A percentile compares a stretch with the other conserved stretches of the same genome.
Conservation (phyloP, 768 basidiomycete species). For the Russula earlei region DNA sequence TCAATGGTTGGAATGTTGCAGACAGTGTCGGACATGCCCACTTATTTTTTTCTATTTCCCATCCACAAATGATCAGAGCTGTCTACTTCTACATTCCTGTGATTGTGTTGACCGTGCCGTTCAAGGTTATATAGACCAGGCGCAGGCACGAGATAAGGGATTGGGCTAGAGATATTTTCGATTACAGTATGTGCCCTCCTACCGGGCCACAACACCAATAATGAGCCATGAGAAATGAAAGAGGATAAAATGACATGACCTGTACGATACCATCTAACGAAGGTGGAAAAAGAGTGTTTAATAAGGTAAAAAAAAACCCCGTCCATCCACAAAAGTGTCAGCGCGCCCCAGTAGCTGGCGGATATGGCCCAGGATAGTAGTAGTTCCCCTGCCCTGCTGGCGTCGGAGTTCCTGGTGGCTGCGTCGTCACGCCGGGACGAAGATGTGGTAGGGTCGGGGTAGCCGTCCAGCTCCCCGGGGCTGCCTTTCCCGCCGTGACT, state of each 20-base stretch:
- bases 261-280: conserved; percentile 13
- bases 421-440: conserved; percentile 21
- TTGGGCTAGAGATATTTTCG: background rate
- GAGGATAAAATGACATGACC: background rate
- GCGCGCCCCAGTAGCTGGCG: conserved; percentile 19
- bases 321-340: background rate
- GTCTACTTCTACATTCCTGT: too few species aligned
- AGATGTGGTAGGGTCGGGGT: conserved; percentile 36
- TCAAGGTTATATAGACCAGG: background rate
- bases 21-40: conserved; percentile 23
- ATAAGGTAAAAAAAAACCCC: background rate
- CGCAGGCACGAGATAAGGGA: too few species aligned
- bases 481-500: conserved; percentile 28
- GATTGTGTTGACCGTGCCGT: background rate
- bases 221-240: background rate
- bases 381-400: conserved; percentile 21
- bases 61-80: too few species aligned
- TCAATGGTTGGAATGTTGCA: conserved; percentile 23
- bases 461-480: conserved; percentile 21
- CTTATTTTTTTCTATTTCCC: too few species aligned
- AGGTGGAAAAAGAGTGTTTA: background rate
- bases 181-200: conserved; percentile 4
- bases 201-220: background rate
- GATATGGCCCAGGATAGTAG: conserved; percentile 23
- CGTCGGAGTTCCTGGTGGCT: conserved; percentile 20